Evolutionary conservation across 2,329 filamentous ascomycete genomes (phyloP).

Genomic region (Zymoseptoria passerinii): DNA sequence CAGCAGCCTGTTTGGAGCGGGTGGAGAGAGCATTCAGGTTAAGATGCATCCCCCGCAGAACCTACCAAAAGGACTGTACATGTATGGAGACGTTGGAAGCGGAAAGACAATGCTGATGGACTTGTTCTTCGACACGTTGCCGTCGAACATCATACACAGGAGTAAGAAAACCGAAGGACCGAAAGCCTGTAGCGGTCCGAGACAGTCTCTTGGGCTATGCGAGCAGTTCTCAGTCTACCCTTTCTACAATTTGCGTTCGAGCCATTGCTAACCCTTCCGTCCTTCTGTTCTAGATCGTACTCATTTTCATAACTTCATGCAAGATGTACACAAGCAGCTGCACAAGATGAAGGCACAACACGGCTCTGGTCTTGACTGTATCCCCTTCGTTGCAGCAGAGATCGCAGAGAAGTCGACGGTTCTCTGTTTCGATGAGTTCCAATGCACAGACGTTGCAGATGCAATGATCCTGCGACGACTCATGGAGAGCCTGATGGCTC

Average conservation of each 20-base stretch:
- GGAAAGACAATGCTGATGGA: constrained; percentile 73
- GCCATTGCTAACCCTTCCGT: background rate
- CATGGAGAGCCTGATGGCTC: constrained; percentile 66
- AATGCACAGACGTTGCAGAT: constrained; percentile 67
- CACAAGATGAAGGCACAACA: constrained; percentile 47
- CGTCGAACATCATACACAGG: constrained; percentile 26
- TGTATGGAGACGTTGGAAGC: constrained; percentile 70
- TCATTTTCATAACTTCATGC: constrained; percentile 79
- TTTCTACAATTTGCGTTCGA: too few relatives aligned
- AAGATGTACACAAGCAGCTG: constrained; percentile 67
- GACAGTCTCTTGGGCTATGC: too few relatives aligned
- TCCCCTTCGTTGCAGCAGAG: constrained; percentile 43
- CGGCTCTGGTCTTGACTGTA: constrained; percentile 48
- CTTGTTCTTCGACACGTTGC: constrained; percentile 62
- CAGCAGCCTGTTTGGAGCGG: constrained; percentile 52
- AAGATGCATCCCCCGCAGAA: constrained; percentile 47
- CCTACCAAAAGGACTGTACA: constrained; percentile 49
- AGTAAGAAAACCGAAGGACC: background rate
- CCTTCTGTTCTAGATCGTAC: constrained; percentile 43
- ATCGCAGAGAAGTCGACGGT: constrained; percentile 56
- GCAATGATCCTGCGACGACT: constrained; percentile 69
- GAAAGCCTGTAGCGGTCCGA: too few relatives aligned
- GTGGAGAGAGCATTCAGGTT: constrained; percentile 11
- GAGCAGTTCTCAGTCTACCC: too few relatives aligned
- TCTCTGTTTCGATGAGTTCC: constrained; percentile 71